phyloP scores from a whole-genome alignment of 176 grass and related monocot genomes.

The Puccinellia tenuiflora region DNA sequence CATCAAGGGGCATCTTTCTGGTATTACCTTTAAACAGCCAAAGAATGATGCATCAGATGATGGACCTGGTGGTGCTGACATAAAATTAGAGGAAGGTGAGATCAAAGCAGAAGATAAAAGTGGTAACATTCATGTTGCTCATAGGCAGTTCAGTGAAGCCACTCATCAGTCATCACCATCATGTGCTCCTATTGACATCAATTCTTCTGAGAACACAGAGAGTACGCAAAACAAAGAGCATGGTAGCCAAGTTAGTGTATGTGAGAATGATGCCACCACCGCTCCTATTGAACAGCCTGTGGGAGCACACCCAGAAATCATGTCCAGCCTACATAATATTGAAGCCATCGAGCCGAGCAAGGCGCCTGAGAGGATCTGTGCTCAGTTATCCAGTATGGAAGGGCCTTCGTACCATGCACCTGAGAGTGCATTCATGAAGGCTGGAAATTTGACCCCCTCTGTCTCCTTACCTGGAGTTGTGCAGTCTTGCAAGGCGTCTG shows the following conservation, averaged over 20 bases:
- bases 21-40: neutral
- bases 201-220: conserved; percentile 32
- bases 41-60: conserved; percentile 25
- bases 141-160: conserved; percentile 8
- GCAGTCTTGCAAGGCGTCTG: neutral
- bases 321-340: conserved; percentile 18
- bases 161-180: conserved; percentile 20
- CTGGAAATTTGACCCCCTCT: conserved; percentile 1
- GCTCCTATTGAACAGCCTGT: conserved; percentile 22
- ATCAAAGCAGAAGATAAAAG: conserved; percentile 32
- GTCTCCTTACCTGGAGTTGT: conserved; percentile 13
- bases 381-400: conserved; percentile 16
- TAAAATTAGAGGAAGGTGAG: conserved; percentile 32
- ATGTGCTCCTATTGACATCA: conserved; percentile 33
- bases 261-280: neutral
- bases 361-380: neutral
- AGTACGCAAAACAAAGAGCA: conserved; percentile 15
- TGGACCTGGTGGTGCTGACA: conserved; percentile 5
- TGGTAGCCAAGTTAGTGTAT: conserved; percentile 8
- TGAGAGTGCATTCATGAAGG: conserved; percentile 8
- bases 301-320: neutral
- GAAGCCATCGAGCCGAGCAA: neutral
- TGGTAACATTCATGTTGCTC: conserved; percentile 7
- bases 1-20: conserved; percentile 25
- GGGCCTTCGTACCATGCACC: conserved; percentile 8